A percentile compares a stretch with the other conserved stretches of the same genome.
phyloP scores from a whole-genome alignment of 2,329 filamentous ascomycete species.

The Monilinia polystroma region DNA sequence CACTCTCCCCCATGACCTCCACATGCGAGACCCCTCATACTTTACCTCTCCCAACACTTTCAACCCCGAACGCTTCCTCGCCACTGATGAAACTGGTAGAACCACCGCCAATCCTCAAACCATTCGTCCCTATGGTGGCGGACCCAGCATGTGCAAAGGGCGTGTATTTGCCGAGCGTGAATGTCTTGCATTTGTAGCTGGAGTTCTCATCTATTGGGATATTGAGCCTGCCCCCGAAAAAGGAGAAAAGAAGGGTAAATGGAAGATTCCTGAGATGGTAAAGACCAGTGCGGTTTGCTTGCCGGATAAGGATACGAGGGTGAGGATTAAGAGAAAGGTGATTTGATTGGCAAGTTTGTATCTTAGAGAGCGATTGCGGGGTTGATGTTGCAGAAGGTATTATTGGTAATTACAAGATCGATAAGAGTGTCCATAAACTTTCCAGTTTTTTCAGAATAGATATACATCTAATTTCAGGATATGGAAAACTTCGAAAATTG shows the following conservation, averaged over 20 bases:
- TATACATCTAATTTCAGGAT: background rate
- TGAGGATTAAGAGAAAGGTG: constrained; percentile 49
- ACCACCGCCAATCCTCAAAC: constrained; percentile 34
- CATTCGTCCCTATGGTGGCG: constrained; percentile 51
- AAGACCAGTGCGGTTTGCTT: constrained; percentile 51
- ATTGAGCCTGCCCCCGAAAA: constrained; percentile 47
- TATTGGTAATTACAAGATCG: background rate
- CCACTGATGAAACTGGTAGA: constrained; percentile 4
- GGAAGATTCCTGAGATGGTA: constrained; percentile 51
- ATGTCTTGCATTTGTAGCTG: constrained; percentile 51
- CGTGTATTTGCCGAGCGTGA: constrained; percentile 51
- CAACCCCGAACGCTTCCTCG: constrained; percentile 48
- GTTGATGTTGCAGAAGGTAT: background rate
- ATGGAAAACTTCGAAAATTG: no score
- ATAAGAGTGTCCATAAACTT: background rate
- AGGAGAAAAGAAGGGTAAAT: constrained; percentile 39
- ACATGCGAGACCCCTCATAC: constrained; percentile 45
- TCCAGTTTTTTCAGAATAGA: background rate
- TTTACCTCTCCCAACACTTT: constrained; percentile 45
- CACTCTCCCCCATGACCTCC: constrained; percentile 46
- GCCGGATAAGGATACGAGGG: constrained; percentile 53
- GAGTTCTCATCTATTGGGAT: constrained; percentile 56
- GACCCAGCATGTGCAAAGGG: constrained; percentile 50
- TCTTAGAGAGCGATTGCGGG: background rate
- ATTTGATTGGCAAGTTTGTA: constrained; percentile 30